Conservation (phyloP, 768 basidiomycete genomes). For the Mycena galopus region DNA sequence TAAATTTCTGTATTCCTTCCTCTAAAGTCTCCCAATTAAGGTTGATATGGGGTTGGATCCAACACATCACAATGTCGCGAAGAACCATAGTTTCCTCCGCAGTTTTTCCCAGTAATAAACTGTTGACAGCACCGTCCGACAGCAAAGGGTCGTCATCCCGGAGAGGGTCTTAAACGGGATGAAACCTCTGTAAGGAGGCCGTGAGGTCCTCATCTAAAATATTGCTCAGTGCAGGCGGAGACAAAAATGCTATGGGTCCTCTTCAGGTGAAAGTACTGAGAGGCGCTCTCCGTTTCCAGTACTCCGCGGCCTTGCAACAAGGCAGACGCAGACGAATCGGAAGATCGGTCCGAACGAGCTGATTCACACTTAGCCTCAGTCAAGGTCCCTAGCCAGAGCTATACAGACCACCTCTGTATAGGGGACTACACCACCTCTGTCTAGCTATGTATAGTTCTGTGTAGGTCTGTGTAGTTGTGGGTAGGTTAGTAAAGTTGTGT, state of each 20-base stretch:
- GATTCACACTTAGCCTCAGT: too few species aligned
- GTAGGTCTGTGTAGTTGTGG: too few species aligned
- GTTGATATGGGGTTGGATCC: neutral
- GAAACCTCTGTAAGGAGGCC: neutral
- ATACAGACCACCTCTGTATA: too few species aligned
- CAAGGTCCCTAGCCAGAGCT: too few species aligned
- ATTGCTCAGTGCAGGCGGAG: neutral
- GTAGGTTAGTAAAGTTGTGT: too few species aligned
- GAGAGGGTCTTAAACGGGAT: neutral
- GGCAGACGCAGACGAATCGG: too few species aligned
- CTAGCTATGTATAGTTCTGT: too few species aligned
- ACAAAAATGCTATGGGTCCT: neutral
- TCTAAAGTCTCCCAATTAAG: neutral
- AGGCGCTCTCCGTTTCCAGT: neutral
- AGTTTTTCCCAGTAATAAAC: neutral
- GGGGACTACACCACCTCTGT: too few species aligned
- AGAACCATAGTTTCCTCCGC: neutral
- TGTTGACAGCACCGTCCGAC: neutral
- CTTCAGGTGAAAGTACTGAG: neutral
- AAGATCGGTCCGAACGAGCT: too few species aligned
- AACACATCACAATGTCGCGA: neutral
- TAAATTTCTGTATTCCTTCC: neutral
- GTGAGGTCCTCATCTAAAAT: neutral
- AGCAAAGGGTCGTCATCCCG: neutral
- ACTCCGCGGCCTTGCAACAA: neutral